Percentiles rank a stretch among this genome's conserved stretches.
These are phyloP conservation scores for Ophiosphaerella herpotricha DNA, from an alignment of 2,329 filamentous ascomycete species.

Conservation along the genomic window DNA sequence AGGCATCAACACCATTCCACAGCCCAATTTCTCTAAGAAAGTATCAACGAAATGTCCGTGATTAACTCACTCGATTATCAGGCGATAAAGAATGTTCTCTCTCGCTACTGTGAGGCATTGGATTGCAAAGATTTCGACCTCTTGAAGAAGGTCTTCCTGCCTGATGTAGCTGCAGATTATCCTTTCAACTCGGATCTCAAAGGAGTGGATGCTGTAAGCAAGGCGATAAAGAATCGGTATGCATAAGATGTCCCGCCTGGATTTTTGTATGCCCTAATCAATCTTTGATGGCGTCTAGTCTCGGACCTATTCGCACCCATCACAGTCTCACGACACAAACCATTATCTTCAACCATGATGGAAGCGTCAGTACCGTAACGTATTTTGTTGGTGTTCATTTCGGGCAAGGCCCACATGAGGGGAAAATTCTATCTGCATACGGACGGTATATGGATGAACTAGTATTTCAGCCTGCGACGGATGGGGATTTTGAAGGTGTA, in stretches of 20 bases:
- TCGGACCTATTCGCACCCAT: slow-evolving; percentile 48
- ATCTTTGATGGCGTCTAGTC: slow-evolving; percentile 22
- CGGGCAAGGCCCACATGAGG: slow-evolving; percentile 49
- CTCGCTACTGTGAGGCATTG: slow-evolving; percentile 51
- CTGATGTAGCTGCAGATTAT: slow-evolving; percentile 48
- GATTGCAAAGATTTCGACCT: slow-evolving; percentile 49
- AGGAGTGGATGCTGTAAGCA: slow-evolving; percentile 39
- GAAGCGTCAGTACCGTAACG: slow-evolving; percentile 43
- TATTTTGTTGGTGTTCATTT: slow-evolving; percentile 52
- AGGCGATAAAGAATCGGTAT: slow-evolving; percentile 43
- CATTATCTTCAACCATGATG: slow-evolving; percentile 38
- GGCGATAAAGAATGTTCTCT: slow-evolving; percentile 50
- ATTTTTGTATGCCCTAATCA: too few species aligned
- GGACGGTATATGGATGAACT: slow-evolving; percentile 50
- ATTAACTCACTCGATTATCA: slow-evolving; percentile 33
- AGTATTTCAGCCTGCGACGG: slow-evolving; percentile 27
- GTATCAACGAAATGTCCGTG: slow-evolving; percentile 11
- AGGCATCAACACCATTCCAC: not conserved
- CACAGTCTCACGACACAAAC: slow-evolving; percentile 51
- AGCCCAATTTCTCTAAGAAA: not conserved
- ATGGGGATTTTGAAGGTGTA: slow-evolving; percentile 33
- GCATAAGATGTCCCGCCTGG: not conserved
- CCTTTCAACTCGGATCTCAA: slow-evolving; percentile 43
- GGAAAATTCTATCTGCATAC: slow-evolving; percentile 48
- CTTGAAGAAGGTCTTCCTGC: slow-evolving; percentile 47